Evolutionary conservation across 768 basidiomycete genomes (phyloP), one percentile per base, ranked within the genome.

Genomic region (Lactarius indigo): DNA sequence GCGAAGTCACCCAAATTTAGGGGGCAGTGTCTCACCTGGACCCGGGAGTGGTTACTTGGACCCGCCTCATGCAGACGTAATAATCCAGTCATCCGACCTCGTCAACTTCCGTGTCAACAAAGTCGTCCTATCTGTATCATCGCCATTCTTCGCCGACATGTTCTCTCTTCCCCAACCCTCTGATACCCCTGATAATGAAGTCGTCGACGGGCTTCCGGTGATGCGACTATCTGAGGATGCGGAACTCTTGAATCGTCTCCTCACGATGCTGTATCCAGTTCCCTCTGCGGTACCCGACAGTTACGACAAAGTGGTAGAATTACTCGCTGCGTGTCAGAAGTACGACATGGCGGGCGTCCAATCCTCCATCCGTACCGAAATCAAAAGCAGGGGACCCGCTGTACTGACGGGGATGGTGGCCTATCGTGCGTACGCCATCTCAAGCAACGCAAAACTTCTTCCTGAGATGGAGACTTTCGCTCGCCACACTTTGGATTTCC

Each of bases 101-200:
- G 68, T 73, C 61, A 68, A 73, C 61, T 77, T 76, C 68, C 72
- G 64, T 41, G 74, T 75, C 30, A 73, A 73, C 66, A 72, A 73
- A n/a, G 31, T 42, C 26, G 75, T 77, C 23, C 74, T 79, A 31
- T 47, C 70, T 17, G 67, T 71, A 28, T 72, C 75, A 5, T 76
- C 77, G 6, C 70, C 75, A 18, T 62, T 78, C 50, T 78, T 77
- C 63, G 60, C 56, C 17, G 72, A 72, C 66, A 74, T 78, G 73
- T 69, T 77, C 63, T 60, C 70, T 41, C 30, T 71, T 17, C 71
- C 72, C 30, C 64, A 63, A 57, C 44, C 74, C 15, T 15, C 47
- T 13, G 20, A 64, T 1, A 23, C 74, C 15, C 18, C 47, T 13
- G 20, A 64, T 1, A 23, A 62, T 6, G 66, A 57, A 30, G 15